Conservation (phyloP, 345 rosid genomes). For the Barbarea vulgaris region DNA sequence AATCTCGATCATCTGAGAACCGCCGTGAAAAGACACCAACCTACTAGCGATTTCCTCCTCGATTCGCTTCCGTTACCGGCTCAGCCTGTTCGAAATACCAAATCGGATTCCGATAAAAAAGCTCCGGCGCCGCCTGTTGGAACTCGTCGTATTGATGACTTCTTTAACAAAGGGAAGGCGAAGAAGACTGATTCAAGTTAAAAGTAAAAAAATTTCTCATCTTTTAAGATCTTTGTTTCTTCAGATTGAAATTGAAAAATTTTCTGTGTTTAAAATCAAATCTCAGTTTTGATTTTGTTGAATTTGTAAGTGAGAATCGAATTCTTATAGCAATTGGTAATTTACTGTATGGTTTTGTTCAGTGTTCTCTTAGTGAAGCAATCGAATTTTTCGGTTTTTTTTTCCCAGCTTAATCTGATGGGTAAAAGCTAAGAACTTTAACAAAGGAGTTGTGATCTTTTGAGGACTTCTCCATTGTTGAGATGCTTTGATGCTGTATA, state of each 20-base stretch:
- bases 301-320: background rate
- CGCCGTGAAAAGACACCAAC: conserved; percentile 78
- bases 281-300: background rate
- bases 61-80: conserved; percentile 74
- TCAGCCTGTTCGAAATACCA: conserved; percentile 39
- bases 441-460: too few species aligned
- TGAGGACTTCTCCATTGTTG: background rate
- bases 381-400: too few species aligned
- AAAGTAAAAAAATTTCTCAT: background rate
- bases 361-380: too few species aligned
- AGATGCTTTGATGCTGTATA: background rate
- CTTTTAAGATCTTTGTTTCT: background rate
- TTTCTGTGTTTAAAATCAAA: background rate
- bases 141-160: conserved; percentile 67
- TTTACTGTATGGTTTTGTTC: too few species aligned
- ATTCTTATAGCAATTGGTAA: background rate
- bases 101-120: conserved; percentile 36
- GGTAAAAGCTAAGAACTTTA: too few species aligned
- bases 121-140: conserved; percentile 45
- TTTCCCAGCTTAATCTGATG: too few species aligned
- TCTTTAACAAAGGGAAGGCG: conserved; percentile 52
- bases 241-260: background rate
- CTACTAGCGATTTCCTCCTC: conserved; percentile 77
- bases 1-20: conserved; percentile 65
- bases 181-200: conserved; percentile 20